Evolutionary conservation across 2,329 filamentous ascomycete genomes (phyloP), one percentile per base, ranked within the genome.

Genomic region (Verticillium isaacii): DNA sequence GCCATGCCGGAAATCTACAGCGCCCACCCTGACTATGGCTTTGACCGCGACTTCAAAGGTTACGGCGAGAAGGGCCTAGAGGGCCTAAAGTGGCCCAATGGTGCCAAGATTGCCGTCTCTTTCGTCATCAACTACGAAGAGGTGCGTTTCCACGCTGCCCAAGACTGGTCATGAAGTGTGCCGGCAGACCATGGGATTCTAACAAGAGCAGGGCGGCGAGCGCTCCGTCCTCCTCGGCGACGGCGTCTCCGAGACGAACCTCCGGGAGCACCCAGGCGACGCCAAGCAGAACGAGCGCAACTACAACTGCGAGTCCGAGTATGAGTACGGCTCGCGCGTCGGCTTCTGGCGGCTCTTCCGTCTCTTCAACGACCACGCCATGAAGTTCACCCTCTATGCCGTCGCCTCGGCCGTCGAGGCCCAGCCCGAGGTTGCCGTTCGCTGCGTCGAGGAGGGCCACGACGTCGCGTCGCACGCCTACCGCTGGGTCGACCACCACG

Each of bases 311-410:
- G 81, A 84, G 69, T 75, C 73, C 32, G 80, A 83, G 64, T 84
- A 80, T 64, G 80, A 84, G 61, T 84, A 84, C 65, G 80, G 81
- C 37, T 75, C 75, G 25, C 75, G 81, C 2, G 75, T 75, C 1
- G 81, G 80, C 3, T 78, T 78, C 68, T 83, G 81, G 81, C 72
- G 80, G 3, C 69, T 82, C 2, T 80, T 82, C 67, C 71, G 76
- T 19, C 68, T 82, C 60, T 82, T 83, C 72, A 78, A 80, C 64
- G 73, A 77, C 56, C 69, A 80, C 63, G 72, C 74, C 45, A 80
- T 81, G 75, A 80, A 80, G 66, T 81, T 79, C 64, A 83, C 81
- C 0, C 71, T 82, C 5, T 82, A 83, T 64, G 81, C 78, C 11
- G 80, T 83, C 2, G 81, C 75, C 2, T 73, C 78, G 52, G 81